Percentiles rank a stretch among this genome's conserved stretches.
These are phyloP conservation scores for Plasmopara muralis DNA, from an alignment of 352 stramenopile genomes.

Conservation along the genomic window DNA sequence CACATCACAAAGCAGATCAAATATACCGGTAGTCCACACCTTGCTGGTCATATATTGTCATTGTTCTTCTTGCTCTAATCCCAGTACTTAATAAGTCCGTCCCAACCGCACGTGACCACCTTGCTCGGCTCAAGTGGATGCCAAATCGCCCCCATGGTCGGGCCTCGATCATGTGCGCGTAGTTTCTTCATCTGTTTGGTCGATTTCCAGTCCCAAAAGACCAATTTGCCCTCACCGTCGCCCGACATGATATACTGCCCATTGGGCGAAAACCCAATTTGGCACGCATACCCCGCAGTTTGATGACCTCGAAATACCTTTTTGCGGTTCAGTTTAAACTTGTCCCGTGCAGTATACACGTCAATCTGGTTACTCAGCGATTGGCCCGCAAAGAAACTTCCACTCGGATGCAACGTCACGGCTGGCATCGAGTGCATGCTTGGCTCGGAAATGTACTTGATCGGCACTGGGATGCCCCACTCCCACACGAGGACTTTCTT, in stretches of 20 bases:
- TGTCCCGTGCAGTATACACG: constrained; percentile 93
- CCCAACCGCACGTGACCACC: constrained; percentile 97
- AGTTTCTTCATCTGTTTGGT: constrained; percentile 88
- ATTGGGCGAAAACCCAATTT: constrained; percentile 94
- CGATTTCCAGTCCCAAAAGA: constrained; percentile 98
- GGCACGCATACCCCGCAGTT: constrained; percentile 95
- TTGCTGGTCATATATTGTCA: too few relatives aligned
- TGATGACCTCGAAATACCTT: constrained; percentile 91
- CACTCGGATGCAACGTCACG: constrained; percentile 90
- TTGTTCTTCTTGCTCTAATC: constrained; percentile 58
- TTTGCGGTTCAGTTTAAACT: constrained; percentile 93
- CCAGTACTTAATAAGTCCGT: constrained; percentile 99
- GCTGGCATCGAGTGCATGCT: constrained; percentile 99
- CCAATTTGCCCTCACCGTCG: constrained; percentile 96
- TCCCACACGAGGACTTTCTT: constrained; percentile 99
- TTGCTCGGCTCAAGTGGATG: constrained; percentile 96
- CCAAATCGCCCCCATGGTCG: constrained; percentile 94
- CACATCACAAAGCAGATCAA: too few relatives aligned
- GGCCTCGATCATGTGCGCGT: constrained; percentile 89
- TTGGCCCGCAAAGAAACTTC: constrained; percentile 92
- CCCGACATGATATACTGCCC: constrained; percentile 92
- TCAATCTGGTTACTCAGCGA: constrained; percentile 98
- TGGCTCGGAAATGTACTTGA: constrained; percentile 99
- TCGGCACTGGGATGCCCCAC: constrained; percentile 95
- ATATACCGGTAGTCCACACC: too few relatives aligned